Base-by-base conservation (phyloP, 768 basidiomycete genomes). In the Gymnopilus junonius region DNA sequence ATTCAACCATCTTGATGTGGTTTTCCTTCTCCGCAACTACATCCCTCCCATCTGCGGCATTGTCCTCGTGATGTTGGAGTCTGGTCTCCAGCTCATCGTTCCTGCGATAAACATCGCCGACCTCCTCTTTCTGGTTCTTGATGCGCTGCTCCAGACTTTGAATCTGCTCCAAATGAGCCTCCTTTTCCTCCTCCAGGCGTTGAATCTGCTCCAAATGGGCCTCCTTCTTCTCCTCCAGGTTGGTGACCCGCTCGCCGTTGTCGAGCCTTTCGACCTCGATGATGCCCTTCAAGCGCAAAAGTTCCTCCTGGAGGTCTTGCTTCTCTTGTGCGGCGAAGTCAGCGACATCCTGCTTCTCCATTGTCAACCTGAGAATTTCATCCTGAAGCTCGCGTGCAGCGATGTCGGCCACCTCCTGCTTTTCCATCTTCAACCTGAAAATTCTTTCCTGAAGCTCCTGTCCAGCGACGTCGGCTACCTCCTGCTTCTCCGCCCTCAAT, bases 1-100 rank as follows among this genome's bases (percentile, higher is more conserved):
- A 55, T 27, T 74, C 70, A 11, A 74, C 65, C 31, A 66, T 67
- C 15, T 65, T 66, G 50, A 71, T 58, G 56, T 72, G 73, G 20
- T 25, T 59, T 3, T 65, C 64, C 32, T 63, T 65, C 56, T 63
- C 62, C 51, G 45, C 61, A n/a, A 65, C 61, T 6, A 39, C 43
- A n/a, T 34, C 32, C 25, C 34, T 54, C 37, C 58, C 63, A 35
- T 62, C 58, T 21, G 51, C 56, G 29, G 59, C 29, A 32, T 34
- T 46, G 11, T 65, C 61, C 29, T 64, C 58, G 27, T 58, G 53
- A 35, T 35, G 63, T 17, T 46, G 34, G 11, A 66, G 46, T 14
- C 48, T 34, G 15, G 35, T 35, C 48, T 66, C 65, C n/a, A 69
- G 59, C 8, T 66, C 65, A 27, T 37, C 48, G 25, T 59, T 55